Conservation (phyloP, 2,329 filamentous ascomycete genomes). For the Cadophora gregata region DNA sequence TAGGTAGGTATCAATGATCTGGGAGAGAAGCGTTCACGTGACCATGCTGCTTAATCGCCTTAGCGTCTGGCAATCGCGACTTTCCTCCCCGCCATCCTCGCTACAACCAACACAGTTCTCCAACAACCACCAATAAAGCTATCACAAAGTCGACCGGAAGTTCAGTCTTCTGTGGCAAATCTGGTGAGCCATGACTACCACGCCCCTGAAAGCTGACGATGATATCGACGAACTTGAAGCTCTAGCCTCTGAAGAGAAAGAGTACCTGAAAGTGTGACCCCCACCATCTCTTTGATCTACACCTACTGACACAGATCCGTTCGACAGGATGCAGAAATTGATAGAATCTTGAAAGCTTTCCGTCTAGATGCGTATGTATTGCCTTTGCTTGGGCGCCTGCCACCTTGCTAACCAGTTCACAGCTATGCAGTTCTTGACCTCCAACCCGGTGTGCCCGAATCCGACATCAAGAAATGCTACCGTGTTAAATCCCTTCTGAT, state of each 20-base stretch:
- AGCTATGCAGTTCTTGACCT: constrained; percentile 95
- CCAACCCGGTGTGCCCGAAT: constrained; percentile 92
- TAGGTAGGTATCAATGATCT: too few relatives aligned
- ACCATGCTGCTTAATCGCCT: neutral
- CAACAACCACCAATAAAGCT: constrained; percentile 15
- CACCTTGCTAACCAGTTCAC: constrained; percentile 16
- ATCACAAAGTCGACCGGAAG: constrained; percentile 23
- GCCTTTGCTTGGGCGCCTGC: constrained; percentile 6
- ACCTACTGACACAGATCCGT: constrained; percentile 21
- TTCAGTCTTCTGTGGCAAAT: constrained; percentile 30
- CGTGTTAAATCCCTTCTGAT: constrained; percentile 98
- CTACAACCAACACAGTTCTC: neutral
- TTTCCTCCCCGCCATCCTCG: constrained; percentile 9
- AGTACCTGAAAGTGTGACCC: constrained; percentile 79
- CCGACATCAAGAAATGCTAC: constrained; percentile 93
- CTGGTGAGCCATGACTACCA: constrained; percentile 43
- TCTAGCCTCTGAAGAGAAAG: constrained; percentile 84
- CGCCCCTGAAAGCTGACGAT: constrained; percentile 48
- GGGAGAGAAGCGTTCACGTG: neutral
- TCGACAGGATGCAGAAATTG: constrained; percentile 86
- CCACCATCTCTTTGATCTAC: constrained; percentile 12
- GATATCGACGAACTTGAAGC: constrained; percentile 80
- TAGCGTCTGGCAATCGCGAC: constrained; percentile 2
- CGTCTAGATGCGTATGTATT: constrained; percentile 70
- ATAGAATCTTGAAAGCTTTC: constrained; percentile 91